A percentile compares a stretch with the other conserved stretches of the same genome.
Conservation (phyloP, 129 eudicot genomes). For the Erigeron canadensis region DNA sequence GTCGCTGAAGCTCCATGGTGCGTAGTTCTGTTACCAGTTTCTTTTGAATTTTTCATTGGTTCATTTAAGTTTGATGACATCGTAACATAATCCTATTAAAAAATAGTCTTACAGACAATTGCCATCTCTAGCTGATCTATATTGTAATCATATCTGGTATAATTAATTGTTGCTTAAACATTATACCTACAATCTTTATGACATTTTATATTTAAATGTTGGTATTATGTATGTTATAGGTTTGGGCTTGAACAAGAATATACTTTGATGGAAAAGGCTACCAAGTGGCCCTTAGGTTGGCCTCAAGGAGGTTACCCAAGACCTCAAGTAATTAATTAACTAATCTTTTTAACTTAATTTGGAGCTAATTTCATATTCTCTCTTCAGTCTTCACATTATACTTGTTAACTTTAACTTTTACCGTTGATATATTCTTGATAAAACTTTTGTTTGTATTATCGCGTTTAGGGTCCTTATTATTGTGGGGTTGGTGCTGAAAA, state of each 20-base stretch:
- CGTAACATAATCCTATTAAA: background rate
- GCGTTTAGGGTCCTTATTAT: slow-evolving; percentile 75
- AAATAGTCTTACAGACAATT: background rate
- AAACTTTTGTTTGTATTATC: background rate
- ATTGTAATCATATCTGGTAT: too few species aligned
- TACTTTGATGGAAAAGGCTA: slow-evolving; percentile 60
- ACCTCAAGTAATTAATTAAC: slow-evolving; percentile 52
- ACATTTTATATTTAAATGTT: background rate
- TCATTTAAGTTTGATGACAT: background rate
- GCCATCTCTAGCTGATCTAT: too few species aligned
- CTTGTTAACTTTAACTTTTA: background rate
- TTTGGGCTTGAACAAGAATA: slow-evolving; percentile 87
- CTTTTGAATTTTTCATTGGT: background rate
- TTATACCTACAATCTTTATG: too few species aligned
- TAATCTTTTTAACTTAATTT: background rate
- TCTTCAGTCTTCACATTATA: background rate
- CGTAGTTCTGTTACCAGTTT: background rate
- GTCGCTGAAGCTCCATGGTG: slow-evolving; percentile 74
- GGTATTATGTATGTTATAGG: slow-evolving; percentile 33
- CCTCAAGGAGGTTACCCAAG: slow-evolving; percentile 73
- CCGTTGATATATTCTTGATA: background rate
- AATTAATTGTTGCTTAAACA: background rate
- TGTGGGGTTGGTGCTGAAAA: slow-evolving; percentile 89
- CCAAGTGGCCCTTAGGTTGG: slow-evolving; percentile 85
- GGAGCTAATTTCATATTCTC: background rate